Base-by-base conservation (phyloP, 1,284 basidiomycete species). In the Cystobasidiaceae sp. region DNA sequence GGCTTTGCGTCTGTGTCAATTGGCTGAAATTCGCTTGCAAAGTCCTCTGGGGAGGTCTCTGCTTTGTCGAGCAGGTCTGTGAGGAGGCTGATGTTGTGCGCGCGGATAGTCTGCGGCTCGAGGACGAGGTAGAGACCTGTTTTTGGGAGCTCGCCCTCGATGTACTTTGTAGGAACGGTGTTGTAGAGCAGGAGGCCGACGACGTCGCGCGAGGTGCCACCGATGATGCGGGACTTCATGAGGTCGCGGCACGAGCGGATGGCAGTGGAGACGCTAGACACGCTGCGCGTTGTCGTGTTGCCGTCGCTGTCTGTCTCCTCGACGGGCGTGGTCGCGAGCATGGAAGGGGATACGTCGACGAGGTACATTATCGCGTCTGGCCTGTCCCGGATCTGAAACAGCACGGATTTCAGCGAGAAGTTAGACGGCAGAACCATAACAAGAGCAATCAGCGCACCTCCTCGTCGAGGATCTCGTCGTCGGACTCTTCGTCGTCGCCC, bases 301-400 rank as follows among this genome's bases (percentile, higher is more conserved):
- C 52, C 66, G 28, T 59, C 48, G 28, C 27, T 3, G 43, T 55
- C 50, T 15, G 41, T 48, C 46, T 56, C 46, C 23, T 45, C 62
- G 43, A 56, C 43, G 34, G 11, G 52, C 34, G 81, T 80, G 13
- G 87, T 82, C 30, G 80, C 82, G 41, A 89, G 86, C 93, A 97
- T 97, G 13, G 90, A 88, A 43, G 83, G 79, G 0, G 92, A 93
- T 64, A 89, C 90, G 76, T 98, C 93, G 67, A 97, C 91, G 73
- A 88, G 90, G 78, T 97, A 96, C 17, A 97, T 79, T 54, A 93
- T 86, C 43, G 91, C 88, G 73, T 93, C 90, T 67, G 83, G 83
- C 68, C 85, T 85, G 39, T 84, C 84, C 69, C 89, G 87, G 68
- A 85, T 83, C 68, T 69, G 51, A 17, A 33, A 28, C n/a, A n/a